Evolutionary conservation across 169 alveolate species (phyloP), one percentile per base, ranked within the genome.

Genomic region (Cryptosporidium felis): DNA sequence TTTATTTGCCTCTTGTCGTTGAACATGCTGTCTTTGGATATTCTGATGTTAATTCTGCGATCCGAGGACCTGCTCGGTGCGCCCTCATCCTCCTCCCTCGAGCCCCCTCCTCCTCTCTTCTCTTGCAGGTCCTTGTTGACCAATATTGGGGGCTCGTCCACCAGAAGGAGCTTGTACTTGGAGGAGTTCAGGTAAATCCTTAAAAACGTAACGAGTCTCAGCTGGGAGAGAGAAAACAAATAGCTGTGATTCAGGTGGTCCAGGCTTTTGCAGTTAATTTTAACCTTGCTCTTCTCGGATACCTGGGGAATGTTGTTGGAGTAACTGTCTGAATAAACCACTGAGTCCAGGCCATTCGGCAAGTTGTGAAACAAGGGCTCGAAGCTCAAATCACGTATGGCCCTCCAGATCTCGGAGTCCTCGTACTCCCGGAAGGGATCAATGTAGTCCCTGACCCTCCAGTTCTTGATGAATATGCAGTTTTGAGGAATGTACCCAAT

Each of bases 401-500:
- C 85, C 6, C 41, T 53, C 85, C 85, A 74, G 21, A 74, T 74
- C 2, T 74, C 67, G 8, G n/a, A 32, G 56, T 74, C 85, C 2
- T 41, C 32, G 34, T 23, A 58, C 21, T 74, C 60, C 26, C 41
- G 46, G 36, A 36, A 74, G 6, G 85, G 85, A 49, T 74, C 85
- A 16, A 74, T 74, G 10, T 74, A 74, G n/a, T 74, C 61, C 41
- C 85, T 74, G 0, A 74, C 59, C 10, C 67, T 74, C 85, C 85
- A 74, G 21, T 74, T 74, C 36, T 53, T 74, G 36, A 74, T 74
- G 23, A 51, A 53, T 30, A 74, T 56, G 42, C 67, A 21, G 41
- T 74, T 74, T 40, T 74, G 85, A 3, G 85, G 85, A 21, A 74
- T 51, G 21, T 53, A 74, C 9, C 85, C 85, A 9, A 74, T 74